These are phyloP conservation scores for Stachybotrys echinatus DNA, from an alignment of 2,329 filamentous ascomycete species.

Conservation along the genomic window DNA sequence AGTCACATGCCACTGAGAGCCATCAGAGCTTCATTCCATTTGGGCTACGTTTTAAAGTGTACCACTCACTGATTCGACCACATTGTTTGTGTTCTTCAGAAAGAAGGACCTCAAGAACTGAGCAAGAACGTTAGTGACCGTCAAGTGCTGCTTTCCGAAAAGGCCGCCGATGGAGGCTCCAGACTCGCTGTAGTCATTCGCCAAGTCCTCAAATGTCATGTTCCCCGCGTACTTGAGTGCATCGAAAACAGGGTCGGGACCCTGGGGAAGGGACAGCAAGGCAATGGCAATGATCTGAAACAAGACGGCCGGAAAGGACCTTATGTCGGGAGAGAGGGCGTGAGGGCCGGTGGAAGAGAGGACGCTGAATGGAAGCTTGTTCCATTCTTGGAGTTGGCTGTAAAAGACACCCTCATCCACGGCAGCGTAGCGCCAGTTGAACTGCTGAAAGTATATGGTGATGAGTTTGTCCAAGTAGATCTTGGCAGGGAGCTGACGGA, in stretches of 20 bases:
- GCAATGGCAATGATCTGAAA: constrained; percentile 54
- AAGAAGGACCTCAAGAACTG: constrained; percentile 52
- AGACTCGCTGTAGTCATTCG: constrained; percentile 55
- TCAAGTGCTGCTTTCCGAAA: constrained; percentile 52
- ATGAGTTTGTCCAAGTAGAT: constrained; percentile 50
- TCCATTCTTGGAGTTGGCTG: constrained; percentile 49
- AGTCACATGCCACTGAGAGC: constrained; percentile 46
- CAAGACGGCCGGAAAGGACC: constrained; percentile 53
- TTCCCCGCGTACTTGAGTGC: constrained; percentile 52
- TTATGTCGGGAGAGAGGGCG: constrained; percentile 43
- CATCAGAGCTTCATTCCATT: too few relatives aligned
- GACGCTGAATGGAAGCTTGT: constrained; percentile 44
- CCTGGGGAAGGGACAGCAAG: constrained; percentile 45
- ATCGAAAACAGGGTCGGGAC: constrained; percentile 43
- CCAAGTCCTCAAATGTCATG: constrained; percentile 57
- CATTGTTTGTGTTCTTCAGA: constrained; percentile 53
- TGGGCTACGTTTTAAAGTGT: neutral
- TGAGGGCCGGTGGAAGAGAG: constrained; percentile 45
- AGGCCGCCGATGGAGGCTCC: constrained; percentile 47
- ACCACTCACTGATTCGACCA: constrained; percentile 46
- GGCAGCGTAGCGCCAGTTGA: constrained; percentile 55
- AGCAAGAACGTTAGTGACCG: constrained; percentile 50
- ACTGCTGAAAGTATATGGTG: constrained; percentile 48
- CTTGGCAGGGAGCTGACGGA: constrained; percentile 52
- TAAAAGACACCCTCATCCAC: constrained; percentile 49